A percentile compares a stretch with the other conserved stretches of the same genome.
These are phyloP conservation scores for Pseudohalonectria lignicola DNA, from an alignment of 2,329 filamentous ascomycete species.

Conservation along the genomic window DNA sequence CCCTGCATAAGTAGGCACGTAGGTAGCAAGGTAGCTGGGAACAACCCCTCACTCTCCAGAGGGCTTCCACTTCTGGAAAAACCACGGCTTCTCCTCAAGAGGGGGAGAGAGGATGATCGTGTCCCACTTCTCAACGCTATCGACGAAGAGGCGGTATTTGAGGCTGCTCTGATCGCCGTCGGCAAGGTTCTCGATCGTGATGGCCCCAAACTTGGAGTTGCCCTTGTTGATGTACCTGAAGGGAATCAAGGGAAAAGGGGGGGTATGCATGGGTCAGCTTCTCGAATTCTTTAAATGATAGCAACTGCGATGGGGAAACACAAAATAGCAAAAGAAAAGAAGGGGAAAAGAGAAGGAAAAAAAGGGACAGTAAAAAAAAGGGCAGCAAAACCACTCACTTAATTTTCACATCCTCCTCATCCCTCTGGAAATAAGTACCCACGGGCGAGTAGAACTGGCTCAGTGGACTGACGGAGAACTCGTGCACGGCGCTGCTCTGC, in stretches of 20 bases:
- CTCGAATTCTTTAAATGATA: too few relatives aligned
- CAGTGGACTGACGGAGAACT: constrained; percentile 84
- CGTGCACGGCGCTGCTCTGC: constrained; percentile 58
- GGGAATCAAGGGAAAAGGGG: not conserved
- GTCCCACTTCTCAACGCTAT: constrained; percentile 72
- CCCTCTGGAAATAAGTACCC: constrained; percentile 70
- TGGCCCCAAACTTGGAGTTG: constrained; percentile 77
- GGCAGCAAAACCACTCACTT: constrained; percentile 46
- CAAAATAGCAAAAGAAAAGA: not conserved
- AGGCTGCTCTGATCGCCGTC: constrained; percentile 60
- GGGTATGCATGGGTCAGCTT: not conserved
- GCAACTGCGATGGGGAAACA: too few relatives aligned
- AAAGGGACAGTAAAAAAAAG: not conserved
- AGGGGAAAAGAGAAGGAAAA: not conserved
- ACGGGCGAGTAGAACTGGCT: constrained; percentile 91
- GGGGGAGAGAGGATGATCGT: constrained; percentile 39
- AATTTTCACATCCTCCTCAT: constrained; percentile 71
- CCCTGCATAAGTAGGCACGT: too few relatives aligned
- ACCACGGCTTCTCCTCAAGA: too few relatives aligned
- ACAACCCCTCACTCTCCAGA: too few relatives aligned
- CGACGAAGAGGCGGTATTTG: constrained; percentile 71
- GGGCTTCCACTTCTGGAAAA: too few relatives aligned
- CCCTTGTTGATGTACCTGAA: constrained; percentile 67
- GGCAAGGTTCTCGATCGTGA: constrained; percentile 63
- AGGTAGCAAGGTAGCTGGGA: too few relatives aligned